Percentiles rank a stretch among this genome's conserved stretches.
These are phyloP conservation scores for Astraeus odoratus DNA, from an alignment of 768 basidiomycete species.

Conservation along the genomic window DNA sequence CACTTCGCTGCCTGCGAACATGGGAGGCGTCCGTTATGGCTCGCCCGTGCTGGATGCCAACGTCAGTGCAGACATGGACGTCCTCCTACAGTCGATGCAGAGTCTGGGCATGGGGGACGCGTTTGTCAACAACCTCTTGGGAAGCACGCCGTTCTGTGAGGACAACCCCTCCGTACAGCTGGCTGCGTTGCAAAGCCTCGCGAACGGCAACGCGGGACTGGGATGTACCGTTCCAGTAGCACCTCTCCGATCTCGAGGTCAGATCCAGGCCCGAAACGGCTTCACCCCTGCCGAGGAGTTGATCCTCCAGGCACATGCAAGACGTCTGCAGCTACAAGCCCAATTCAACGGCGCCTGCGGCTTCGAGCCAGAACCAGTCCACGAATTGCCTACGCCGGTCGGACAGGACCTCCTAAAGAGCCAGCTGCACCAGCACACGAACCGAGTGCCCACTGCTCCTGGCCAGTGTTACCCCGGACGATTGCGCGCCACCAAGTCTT, in stretches of 20 bases:
- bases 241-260: slow-evolving; percentile 13
- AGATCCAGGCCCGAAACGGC: slow-evolving; percentile 40
- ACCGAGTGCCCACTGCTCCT: neutral
- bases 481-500: slow-evolving; percentile 5
- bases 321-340: slow-evolving; percentile 15
- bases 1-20: slow-evolving; percentile 15
- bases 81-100: slow-evolving; percentile 31
- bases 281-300: slow-evolving; percentile 66
- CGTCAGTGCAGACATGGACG: slow-evolving; percentile 34
- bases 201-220: slow-evolving; percentile 13
- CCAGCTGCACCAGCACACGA: neutral
- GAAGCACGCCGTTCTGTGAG: slow-evolving; percentile 9
- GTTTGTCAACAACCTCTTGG: slow-evolving; percentile 8
- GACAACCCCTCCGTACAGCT: slow-evolving; percentile 16
- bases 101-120: slow-evolving; percentile 16
- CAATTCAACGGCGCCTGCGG: slow-evolving; percentile 4
- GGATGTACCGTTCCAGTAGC: slow-evolving; percentile 4
- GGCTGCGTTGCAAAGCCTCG: slow-evolving; percentile 17
- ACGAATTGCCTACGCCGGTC: neutral
- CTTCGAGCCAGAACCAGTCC: neutral
- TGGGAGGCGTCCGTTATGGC: slow-evolving; percentile 12
- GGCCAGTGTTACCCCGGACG: neutral
- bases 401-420: slow-evolving; percentile 2
- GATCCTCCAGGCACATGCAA: slow-evolving; percentile 51
- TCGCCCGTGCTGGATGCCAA: slow-evolving; percentile 15